These are phyloP conservation scores for Fraxinus dipetala DNA, from an alignment of 305 asterid species.

Conservation along the genomic window DNA sequence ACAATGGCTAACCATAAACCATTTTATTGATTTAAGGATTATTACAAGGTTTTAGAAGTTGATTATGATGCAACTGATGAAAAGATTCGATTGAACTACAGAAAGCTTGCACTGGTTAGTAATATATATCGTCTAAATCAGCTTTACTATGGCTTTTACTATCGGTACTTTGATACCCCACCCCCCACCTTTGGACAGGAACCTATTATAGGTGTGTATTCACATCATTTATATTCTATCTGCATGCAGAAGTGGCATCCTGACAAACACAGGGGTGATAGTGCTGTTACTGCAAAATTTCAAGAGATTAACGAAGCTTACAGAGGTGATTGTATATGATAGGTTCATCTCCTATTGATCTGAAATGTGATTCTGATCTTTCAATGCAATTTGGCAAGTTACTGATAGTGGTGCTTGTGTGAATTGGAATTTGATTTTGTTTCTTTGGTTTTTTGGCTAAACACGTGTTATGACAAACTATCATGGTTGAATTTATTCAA, in stretches of 20 bases:
- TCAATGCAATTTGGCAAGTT: neutral
- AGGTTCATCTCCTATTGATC: neutral
- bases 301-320: slow-evolving; percentile 70
- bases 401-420: slow-evolving; percentile 1
- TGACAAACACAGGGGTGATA: slow-evolving; percentile 55
- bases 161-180: neutral
- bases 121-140: slow-evolving; percentile 22
- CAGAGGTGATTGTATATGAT: slow-evolving; percentile 41
- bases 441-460: neutral
- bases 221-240: slow-evolving; percentile 16
- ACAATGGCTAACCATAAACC: neutral
- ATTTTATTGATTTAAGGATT: slow-evolving; percentile 43
- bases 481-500: slow-evolving; percentile 3
- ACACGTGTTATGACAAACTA: neutral
- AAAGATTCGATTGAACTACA: slow-evolving; percentile 51
- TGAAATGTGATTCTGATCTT: neutral
- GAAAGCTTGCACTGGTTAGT: slow-evolving; percentile 66
- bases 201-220: neutral
- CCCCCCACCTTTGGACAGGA: neutral
- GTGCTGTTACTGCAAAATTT: slow-evolving; percentile 49
- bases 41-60: slow-evolving; percentile 62
- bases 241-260: slow-evolving; percentile 74
- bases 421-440: slow-evolving; percentile 21
- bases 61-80: slow-evolving; percentile 72
- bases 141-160: neutral